Conservation (phyloP, 2,329 filamentous ascomycete genomes). For the Fusarium denticulatum region DNA sequence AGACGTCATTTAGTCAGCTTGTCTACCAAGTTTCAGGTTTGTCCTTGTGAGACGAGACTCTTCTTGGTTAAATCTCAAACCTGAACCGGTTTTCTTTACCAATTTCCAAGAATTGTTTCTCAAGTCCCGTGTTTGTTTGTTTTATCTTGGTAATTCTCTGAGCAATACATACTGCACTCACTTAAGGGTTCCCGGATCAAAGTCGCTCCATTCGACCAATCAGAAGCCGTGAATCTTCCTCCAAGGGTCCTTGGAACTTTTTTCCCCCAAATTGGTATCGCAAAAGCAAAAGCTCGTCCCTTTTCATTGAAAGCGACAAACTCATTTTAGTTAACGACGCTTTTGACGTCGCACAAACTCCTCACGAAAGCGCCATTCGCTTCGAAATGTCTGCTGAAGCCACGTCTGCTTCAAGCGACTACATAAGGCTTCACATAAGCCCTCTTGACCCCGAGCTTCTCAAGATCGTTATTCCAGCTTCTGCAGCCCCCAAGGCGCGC, state of each 20-base stretch:
- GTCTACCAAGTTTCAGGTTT: conserved; percentile 10
- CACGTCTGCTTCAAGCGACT: conserved; percentile 40
- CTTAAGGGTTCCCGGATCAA: conserved; percentile 36
- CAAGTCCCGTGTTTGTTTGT: not conserved
- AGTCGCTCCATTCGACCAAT: conserved; percentile 40
- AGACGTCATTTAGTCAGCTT: conserved; percentile 30
- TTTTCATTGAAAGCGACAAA: conserved; percentile 21
- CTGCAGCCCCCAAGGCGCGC: conserved; percentile 71
- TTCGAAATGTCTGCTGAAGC: conserved; percentile 42
- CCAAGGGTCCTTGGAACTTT: conserved; percentile 35
- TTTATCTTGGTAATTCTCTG: not conserved
- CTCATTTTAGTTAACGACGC: conserved; percentile 18
- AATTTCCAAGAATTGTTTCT: conserved; percentile 8
- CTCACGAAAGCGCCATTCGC: conserved; percentile 8
- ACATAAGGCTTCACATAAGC: conserved; percentile 77
- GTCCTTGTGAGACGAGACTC: not conserved
- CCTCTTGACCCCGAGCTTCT: conserved; percentile 83
- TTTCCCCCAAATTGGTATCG: conserved; percentile 29
- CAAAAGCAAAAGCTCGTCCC: conserved; percentile 23
- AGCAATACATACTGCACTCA: not conserved
- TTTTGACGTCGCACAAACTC: conserved; percentile 34
- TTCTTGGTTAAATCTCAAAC: not conserved
- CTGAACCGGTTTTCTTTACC: not conserved
- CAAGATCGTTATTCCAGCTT: conserved; percentile 74
- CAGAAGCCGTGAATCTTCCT: conserved; percentile 4